Percentiles rank a stretch among this genome's conserved stretches.
Conservation (phyloP, 495 filamentous ascomycete genomes). For the Usnea hakonensis region DNA sequence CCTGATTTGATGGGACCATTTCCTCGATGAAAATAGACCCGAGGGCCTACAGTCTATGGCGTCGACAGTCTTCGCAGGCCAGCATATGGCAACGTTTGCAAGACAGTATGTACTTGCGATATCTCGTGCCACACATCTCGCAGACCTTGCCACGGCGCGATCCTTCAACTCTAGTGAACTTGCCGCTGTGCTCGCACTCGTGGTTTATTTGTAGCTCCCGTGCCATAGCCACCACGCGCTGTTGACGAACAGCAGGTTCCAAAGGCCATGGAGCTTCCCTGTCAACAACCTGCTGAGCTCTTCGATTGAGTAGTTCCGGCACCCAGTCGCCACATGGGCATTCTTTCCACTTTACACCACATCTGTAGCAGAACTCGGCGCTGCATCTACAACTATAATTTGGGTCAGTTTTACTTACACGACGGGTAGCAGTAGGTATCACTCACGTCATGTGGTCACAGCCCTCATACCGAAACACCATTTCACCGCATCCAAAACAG, state of each 20-base stretch:
- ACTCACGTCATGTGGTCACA: conserved; percentile 1
- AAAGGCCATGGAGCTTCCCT: conserved; percentile 9
- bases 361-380: conserved; percentile 20
- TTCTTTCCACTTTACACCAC: conserved; percentile 21
- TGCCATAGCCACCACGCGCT: background rate
- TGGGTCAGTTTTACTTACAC: conserved; percentile 9
- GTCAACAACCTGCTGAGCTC: conserved; percentile 18
- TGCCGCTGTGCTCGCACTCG: background rate
- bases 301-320: conserved; percentile 9
- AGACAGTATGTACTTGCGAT: background rate
- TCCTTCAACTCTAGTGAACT: background rate
- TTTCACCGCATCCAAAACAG: conserved; percentile 8
- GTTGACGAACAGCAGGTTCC: conserved; percentile 2
- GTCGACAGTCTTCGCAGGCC: conserved; percentile 5
- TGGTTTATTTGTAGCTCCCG: background rate
- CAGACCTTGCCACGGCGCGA: background rate
- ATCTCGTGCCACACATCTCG: conserved; percentile 1
- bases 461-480: conserved; percentile 5
- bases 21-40: background rate
- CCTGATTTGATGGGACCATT: background rate
- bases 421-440: conserved; percentile 15
- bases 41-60: background rate
- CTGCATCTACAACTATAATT: conserved; percentile 19
- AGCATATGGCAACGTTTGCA: conserved; percentile 2
- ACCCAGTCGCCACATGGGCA: conserved; percentile 19